Conservation (phyloP, 371 early-diverging fungal genomes). For the Apophysomyces elegans region DNA sequence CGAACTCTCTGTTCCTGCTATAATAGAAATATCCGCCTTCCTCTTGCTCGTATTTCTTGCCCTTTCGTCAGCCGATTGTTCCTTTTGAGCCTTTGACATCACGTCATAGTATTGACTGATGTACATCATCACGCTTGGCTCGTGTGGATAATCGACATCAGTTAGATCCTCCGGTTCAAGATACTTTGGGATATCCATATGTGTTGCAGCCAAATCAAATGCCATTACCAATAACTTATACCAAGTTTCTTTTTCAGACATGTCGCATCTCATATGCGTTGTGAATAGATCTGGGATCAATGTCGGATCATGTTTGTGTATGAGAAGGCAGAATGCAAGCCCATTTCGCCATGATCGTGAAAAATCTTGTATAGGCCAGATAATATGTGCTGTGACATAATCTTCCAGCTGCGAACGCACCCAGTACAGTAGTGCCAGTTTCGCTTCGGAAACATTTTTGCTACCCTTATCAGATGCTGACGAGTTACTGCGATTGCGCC, state of each 20-base stretch:
- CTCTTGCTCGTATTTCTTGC: slow-evolving; percentile 24
- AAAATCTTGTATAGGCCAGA: slow-evolving; percentile 69
- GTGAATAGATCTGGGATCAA: slow-evolving; percentile 65
- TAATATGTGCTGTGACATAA: slow-evolving; percentile 60
- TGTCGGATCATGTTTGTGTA: slow-evolving; percentile 70
- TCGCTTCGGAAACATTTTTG: slow-evolving; percentile 48
- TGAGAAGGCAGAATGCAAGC: slow-evolving; percentile 71
- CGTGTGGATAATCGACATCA: slow-evolving; percentile 54
- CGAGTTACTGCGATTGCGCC: slow-evolving; percentile 20
- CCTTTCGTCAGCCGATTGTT: slow-evolving; percentile 21
- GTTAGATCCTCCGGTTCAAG: slow-evolving; percentile 52
- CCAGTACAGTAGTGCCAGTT: slow-evolving; percentile 70
- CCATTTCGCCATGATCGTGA: slow-evolving; percentile 76
- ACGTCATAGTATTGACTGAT: slow-evolving; percentile 53
- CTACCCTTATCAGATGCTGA: slow-evolving; percentile 11
- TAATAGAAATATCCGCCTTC: slow-evolving; percentile 3
- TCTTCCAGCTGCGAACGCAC: slow-evolving; percentile 68
- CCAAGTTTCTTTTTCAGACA: slow-evolving; percentile 43
- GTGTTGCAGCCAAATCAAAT: slow-evolving; percentile 37
- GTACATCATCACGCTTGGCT: slow-evolving; percentile 57
- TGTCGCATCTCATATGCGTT: slow-evolving; percentile 26
- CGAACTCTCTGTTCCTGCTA: neutral
- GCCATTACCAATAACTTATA: slow-evolving; percentile 33
- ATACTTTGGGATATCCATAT: slow-evolving; percentile 45
- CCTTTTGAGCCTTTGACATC: slow-evolving; percentile 39